Evolutionary conservation across 2,329 filamentous ascomycete genomes (phyloP).

Genomic region (Metarhizium brunneum): DNA sequence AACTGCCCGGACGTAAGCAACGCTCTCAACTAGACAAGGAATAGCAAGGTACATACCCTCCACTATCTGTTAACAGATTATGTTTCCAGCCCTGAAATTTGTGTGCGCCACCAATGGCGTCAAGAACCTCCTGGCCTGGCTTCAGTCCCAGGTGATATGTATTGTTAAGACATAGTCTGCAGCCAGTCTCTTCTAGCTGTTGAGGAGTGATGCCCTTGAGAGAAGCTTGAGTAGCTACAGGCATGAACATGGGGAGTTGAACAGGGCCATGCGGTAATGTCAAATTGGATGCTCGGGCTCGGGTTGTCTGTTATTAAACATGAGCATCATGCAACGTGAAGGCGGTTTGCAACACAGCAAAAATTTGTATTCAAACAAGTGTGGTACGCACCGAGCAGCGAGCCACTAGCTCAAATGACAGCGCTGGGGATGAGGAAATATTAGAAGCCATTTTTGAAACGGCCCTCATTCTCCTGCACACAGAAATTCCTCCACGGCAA

Average conservation of each 20-base stretch:
- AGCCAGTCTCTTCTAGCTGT: constrained; percentile 82
- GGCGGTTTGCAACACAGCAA: constrained; percentile 9
- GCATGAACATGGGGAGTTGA: constrained; percentile 92
- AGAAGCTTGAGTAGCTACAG: constrained; percentile 92
- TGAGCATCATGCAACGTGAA: neutral
- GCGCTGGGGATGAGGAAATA: constrained; percentile 51
- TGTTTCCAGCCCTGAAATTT: constrained; percentile 90
- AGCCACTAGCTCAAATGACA: constrained; percentile 70
- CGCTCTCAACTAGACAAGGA: constrained; percentile 14
- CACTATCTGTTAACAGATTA: constrained; percentile 82
- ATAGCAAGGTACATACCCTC: constrained; percentile 42
- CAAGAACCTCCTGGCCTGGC: constrained; percentile 82
- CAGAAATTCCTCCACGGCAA: neutral
- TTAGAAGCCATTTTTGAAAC: constrained; percentile 38
- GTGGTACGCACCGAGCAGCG: constrained; percentile 62
- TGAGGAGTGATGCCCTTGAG: constrained; percentile 90
- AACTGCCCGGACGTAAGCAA: constrained; percentile 41
- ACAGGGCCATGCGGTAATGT: constrained; percentile 88
- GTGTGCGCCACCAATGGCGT: constrained; percentile 84
- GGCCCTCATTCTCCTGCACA: constrained; percentile 16
- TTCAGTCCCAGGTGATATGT: constrained; percentile 95
- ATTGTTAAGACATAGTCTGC: constrained; percentile 90
- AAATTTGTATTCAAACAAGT: neutral
- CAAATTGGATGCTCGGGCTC: constrained; percentile 81
- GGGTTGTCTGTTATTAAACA: constrained; percentile 60